A percentile compares a stretch with the other conserved stretches of the same genome.
Conservation (phyloP, 2,329 filamentous ascomycete species). For the Huntiella bhutanensis region DNA sequence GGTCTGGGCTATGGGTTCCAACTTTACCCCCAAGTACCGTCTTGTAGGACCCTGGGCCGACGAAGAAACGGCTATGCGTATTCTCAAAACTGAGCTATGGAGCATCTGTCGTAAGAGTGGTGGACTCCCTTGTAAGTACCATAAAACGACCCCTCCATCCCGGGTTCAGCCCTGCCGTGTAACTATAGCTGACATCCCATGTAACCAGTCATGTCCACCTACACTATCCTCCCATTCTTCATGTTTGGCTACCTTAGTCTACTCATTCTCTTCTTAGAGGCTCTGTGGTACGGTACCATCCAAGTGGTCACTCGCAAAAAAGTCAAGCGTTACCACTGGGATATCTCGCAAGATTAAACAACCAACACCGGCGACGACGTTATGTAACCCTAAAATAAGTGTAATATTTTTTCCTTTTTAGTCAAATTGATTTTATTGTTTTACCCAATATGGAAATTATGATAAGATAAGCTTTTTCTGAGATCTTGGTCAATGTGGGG, state of each 20-base stretch:
- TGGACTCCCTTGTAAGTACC: slow-evolving; percentile 20
- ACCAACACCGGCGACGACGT: neutral
- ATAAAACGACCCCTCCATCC: neutral
- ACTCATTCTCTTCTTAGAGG: slow-evolving; percentile 17
- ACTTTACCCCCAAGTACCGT: slow-evolving; percentile 31
- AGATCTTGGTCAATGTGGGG: no score
- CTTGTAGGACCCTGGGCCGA: slow-evolving; percentile 26
- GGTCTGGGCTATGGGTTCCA: slow-evolving; percentile 29
- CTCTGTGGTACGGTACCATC: neutral
- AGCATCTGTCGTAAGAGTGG: slow-evolving; percentile 20
- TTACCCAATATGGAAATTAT: neutral
- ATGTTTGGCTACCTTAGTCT: slow-evolving; percentile 21
- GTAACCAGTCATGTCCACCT: slow-evolving; percentile 12
- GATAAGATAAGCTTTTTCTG: neutral
- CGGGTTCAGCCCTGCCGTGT: no score
- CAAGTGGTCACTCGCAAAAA: neutral
- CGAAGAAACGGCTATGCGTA: slow-evolving; percentile 18
- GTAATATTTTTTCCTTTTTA: neutral
- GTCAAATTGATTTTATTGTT: neutral
- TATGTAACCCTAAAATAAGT: neutral
- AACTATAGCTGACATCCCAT: no score
- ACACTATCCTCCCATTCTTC: slow-evolving; percentile 20
- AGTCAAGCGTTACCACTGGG: neutral
- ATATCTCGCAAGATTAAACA: neutral
- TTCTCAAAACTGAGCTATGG: slow-evolving; percentile 26